These are phyloP conservation scores for Nematodospora valgi DNA, from an alignment of 805 yeast species.

Conservation along the genomic window DNA sequence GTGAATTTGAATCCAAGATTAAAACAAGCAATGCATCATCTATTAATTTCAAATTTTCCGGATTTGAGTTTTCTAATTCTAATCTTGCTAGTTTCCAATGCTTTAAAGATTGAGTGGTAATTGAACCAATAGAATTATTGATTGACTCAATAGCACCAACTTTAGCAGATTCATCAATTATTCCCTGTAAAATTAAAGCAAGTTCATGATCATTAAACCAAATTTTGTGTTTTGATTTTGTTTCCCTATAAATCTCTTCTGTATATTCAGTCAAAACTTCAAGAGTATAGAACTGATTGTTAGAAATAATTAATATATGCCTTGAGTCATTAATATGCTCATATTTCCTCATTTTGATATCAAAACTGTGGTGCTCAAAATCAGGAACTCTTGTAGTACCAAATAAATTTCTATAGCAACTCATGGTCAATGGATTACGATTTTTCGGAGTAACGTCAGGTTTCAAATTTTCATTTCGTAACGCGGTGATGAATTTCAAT, in stretches of 20 bases:
- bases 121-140: constrained; percentile 48
- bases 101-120: constrained; percentile 51
- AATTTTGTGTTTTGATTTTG: constrained; percentile 29
- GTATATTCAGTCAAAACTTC: constrained; percentile 42
- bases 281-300: constrained; percentile 48
- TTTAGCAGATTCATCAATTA: constrained; percentile 35
- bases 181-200: constrained; percentile 39
- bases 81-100: constrained; percentile 47
- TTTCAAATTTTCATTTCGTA: constrained; percentile 50
- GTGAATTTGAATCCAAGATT: constrained; percentile 47
- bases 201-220: constrained; percentile 56
- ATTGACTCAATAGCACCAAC: constrained; percentile 37
- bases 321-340: constrained; percentile 33
- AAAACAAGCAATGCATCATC: constrained; percentile 53
- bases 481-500: constrained; percentile 59
- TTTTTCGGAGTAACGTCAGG: constrained; percentile 56
- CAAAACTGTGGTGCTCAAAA: constrained; percentile 20
- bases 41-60: constrained; percentile 31
- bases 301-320: constrained; percentile 48
- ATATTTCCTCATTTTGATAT: constrained; percentile 37
- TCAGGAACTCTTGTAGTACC: constrained; percentile 60
- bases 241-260: constrained; percentile 17
- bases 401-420: constrained; percentile 61
- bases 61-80: constrained; percentile 39
- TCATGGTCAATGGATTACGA: constrained; percentile 59